phyloP scores from a whole-genome alignment of 192 early-diverging fungal genomes.

The Umbelopsis ramanniana region DNA sequence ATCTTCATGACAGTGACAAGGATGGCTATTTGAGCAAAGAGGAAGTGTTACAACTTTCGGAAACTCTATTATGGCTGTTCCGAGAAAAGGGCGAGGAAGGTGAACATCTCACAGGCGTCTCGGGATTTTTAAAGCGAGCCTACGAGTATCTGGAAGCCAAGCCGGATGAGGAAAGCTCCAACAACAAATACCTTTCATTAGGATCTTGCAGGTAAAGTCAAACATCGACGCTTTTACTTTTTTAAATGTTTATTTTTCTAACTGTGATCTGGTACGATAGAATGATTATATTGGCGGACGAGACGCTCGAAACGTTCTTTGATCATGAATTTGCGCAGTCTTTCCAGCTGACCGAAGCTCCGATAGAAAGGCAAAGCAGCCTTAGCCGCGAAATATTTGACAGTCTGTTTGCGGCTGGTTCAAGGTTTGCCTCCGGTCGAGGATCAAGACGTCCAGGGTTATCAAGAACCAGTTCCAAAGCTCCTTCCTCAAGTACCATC shows the following conservation, averaged over 20 bases:
- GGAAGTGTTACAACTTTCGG: conserved; percentile 84
- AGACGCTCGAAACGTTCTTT: conserved; percentile 85
- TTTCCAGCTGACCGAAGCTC: conserved; percentile 64
- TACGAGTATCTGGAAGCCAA: conserved; percentile 8
- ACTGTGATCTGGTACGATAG: conserved; percentile 27
- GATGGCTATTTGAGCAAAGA: conserved; percentile 70
- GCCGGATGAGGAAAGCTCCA: background rate
- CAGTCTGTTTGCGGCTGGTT: conserved; percentile 55
- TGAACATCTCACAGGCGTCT: conserved; percentile 10
- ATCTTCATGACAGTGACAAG: conserved; percentile 73
- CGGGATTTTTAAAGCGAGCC: conserved; percentile 10
- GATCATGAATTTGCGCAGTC: conserved; percentile 63
- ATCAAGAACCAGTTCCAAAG: conserved; percentile 12
- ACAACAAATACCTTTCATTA: background rate
- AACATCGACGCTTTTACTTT: too few species aligned
- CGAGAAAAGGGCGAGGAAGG: conserved; percentile 33
- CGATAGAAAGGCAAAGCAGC: conserved; percentile 52
- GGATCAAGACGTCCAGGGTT: conserved; percentile 23
- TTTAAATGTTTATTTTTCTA: too few species aligned
- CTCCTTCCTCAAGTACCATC: background rate
- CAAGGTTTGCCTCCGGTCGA: conserved; percentile 50
- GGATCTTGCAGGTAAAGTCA: conserved; percentile 11
- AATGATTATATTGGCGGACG: conserved; percentile 87
- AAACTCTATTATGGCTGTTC: conserved; percentile 83
- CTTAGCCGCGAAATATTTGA: conserved; percentile 64